Base-by-base conservation (phyloP, 306 rosid species). In the Vigna reflexopilosa region DNA sequence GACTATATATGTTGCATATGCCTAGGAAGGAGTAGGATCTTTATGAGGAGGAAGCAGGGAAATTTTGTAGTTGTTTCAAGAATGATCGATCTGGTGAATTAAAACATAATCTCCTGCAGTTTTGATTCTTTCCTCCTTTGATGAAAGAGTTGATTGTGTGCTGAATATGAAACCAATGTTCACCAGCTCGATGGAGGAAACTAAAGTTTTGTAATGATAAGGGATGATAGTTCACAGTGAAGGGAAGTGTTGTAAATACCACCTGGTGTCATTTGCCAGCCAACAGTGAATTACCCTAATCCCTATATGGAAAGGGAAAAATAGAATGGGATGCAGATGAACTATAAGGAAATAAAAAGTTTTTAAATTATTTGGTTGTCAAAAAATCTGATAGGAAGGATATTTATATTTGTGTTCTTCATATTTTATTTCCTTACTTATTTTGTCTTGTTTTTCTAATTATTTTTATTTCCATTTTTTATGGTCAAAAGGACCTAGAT, bases 1-100 rank as follows among this genome's bases (percentile, higher is more conserved):
- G 70, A 52, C 49, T 87, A 85, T 86, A 82, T 72, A 86, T 84
- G 84, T 72, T 81, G 70, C 82, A 69, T 52, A 82, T 76, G 82
- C 82, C 36, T 78, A 79, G 85, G 73, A 77, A 81, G 85, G 73
- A 75, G 78, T 82, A 52, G 85, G 84, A 81, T 75, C 47, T 80
- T 34, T 52, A 75, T 66, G 48, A 66, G 52, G 69, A 66, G 52
- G 72, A 67, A 79, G 75, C 81, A 72, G 67, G 59, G 62, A 61
- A 50, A 76, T 72, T 74, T 63, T 55, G 61, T 56, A 22, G 17
- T 68, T 62, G 61, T 66, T 82, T 76, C 77, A 66, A 45, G 67
- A 65, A 62, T 55, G 40, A 80, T 73, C 30, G 40, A 80, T 73
- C 38, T 20, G 58, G 77, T 40, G 58, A 73, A 71, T 77, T 64